Conservation (phyloP, 495 filamentous ascomycete species). For the Neurospora africana region DNA sequence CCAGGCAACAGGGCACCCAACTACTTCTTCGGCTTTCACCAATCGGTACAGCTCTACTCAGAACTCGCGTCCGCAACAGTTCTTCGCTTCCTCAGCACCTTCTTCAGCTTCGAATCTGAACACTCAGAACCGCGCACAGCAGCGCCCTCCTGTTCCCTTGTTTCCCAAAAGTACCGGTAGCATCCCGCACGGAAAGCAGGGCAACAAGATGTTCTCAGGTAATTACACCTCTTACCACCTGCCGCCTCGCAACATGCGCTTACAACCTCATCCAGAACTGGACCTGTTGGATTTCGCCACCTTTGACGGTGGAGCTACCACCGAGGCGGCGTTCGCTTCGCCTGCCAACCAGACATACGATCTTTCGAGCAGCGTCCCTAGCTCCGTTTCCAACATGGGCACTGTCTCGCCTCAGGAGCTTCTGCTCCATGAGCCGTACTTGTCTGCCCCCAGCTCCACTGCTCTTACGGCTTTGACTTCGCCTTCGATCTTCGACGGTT, state of each 20-base stretch:
- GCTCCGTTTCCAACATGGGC: slow-evolving; percentile 38
- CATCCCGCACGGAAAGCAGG: slow-evolving; percentile 30
- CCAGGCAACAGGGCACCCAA: slow-evolving; percentile 46
- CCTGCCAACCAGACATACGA: slow-evolving; percentile 40
- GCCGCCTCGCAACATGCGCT: slow-evolving; percentile 15
- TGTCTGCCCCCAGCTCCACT: slow-evolving; percentile 71
- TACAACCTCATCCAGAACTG: slow-evolving; percentile 35
- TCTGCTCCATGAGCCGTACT: slow-evolving; percentile 49
- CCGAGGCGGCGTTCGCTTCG: slow-evolving; percentile 36
- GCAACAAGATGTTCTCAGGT: slow-evolving; percentile 41
- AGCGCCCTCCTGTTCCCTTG: slow-evolving; percentile 42
- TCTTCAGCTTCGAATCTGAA: slow-evolving; percentile 32
- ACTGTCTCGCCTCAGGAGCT: slow-evolving; percentile 86
- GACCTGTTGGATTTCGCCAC: slow-evolving; percentile 41
- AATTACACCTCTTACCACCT: slow-evolving; percentile 6
- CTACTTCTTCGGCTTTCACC: slow-evolving; percentile 45
- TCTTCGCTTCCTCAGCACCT: slow-evolving; percentile 45
- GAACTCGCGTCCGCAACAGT: slow-evolving; percentile 29
- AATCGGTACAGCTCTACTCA: slow-evolving; percentile 43
- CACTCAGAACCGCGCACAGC: slow-evolving; percentile 27
- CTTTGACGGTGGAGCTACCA: slow-evolving; percentile 40
- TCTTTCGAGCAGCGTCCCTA: slow-evolving; percentile 28
- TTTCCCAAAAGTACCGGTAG: slow-evolving; percentile 40
- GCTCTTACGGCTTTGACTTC: slow-evolving; percentile 81
- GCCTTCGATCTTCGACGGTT: slow-evolving; percentile 64